phyloP scores from a whole-genome alignment of 2,329 filamentous ascomycete species.

The Fusarium devonianum region DNA sequence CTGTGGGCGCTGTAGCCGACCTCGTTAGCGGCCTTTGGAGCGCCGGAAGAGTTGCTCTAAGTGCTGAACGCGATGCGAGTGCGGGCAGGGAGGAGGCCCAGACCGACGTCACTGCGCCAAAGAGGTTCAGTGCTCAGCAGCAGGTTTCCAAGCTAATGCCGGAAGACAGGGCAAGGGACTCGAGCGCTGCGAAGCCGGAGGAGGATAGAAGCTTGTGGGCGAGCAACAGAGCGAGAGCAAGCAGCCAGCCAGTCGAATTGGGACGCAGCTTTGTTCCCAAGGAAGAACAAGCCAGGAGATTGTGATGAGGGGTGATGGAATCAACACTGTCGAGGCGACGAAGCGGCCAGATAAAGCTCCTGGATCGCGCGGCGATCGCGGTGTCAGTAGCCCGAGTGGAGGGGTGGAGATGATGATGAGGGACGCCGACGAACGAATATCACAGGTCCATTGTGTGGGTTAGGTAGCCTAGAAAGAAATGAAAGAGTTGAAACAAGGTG shows the following conservation, averaged over 20 bases:
- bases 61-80: slow-evolving; percentile 4
- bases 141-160: slow-evolving; percentile 28
- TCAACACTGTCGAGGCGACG: neutral
- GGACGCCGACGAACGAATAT: slow-evolving; percentile 13
- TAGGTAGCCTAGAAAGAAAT: neutral
- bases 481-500: neutral
- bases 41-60: neutral
- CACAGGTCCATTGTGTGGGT: slow-evolving; percentile 21
- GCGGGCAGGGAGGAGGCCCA: slow-evolving; percentile 8
- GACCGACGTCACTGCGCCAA: slow-evolving; percentile 29
- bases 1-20: slow-evolving; percentile 18
- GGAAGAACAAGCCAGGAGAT: neutral
- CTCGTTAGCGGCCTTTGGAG: slow-evolving; percentile 10
- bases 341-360: slow-evolving; percentile 17
- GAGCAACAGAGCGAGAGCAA: neutral
- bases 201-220: neutral
- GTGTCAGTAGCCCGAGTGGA: slow-evolving; percentile 19
- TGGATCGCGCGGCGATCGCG: slow-evolving; percentile 19
- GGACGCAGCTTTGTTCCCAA: neutral
- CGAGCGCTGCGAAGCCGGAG: slow-evolving; percentile 21
- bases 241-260: neutral
- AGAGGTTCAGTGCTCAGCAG: slow-evolving; percentile 16
- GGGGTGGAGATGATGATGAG: slow-evolving; percentile 34
- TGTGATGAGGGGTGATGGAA: slow-evolving; percentile 1
- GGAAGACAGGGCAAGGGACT: slow-evolving; percentile 27